Evolutionary conservation across 2,329 filamentous ascomycete genomes (phyloP).

Genomic region (Didymella arachidicola): DNA sequence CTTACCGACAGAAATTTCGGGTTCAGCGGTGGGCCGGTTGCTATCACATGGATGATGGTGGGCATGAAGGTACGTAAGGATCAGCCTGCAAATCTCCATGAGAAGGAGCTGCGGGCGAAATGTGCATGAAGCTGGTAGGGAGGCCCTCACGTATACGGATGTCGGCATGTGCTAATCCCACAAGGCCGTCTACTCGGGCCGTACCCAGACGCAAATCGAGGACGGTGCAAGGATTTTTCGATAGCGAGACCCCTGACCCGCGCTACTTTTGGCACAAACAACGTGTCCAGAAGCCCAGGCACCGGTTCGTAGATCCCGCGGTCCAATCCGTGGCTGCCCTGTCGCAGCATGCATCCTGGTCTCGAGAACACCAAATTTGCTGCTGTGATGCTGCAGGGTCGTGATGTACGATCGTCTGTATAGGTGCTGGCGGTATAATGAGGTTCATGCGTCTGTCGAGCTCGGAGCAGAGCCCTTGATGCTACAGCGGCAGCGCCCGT

Average conservation of each 20-base stretch:
- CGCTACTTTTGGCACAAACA: slow-evolving; percentile 47
- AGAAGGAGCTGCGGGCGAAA: slow-evolving; percentile 14
- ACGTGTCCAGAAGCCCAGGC: slow-evolving; percentile 46
- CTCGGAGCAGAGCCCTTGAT: slow-evolving; percentile 17
- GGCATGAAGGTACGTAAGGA: slow-evolving; percentile 23
- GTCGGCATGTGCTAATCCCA: slow-evolving; percentile 26
- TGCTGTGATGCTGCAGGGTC: slow-evolving; percentile 13
- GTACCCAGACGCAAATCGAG: slow-evolving; percentile 50
- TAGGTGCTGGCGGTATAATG: slow-evolving; percentile 11
- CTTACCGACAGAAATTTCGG: slow-evolving; percentile 42
- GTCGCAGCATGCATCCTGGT: slow-evolving; percentile 22
- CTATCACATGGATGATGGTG: slow-evolving; percentile 24
- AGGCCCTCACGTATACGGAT: slow-evolving; percentile 8
- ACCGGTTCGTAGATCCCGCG: slow-evolving; percentile 52
- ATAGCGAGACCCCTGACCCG: slow-evolving; percentile 28
- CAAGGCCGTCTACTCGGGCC: slow-evolving; percentile 43
- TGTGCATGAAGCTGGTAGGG: slow-evolving; percentile 6
- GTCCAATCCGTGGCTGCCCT: slow-evolving; percentile 40
- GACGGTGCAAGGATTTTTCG: slow-evolving; percentile 28
- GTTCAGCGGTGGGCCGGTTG: slow-evolving; percentile 32
- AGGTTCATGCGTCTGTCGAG: slow-evolving; percentile 7
- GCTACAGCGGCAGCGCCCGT: slow-evolving; percentile 33
- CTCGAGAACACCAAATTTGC: slow-evolving; percentile 9
- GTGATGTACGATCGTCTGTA: slow-evolving; percentile 1
- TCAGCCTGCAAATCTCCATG: slow-evolving; percentile 22